phyloP scores from a whole-genome alignment of 768 basidiomycete genomes.

The Suillus fuscotomentosus region DNA sequence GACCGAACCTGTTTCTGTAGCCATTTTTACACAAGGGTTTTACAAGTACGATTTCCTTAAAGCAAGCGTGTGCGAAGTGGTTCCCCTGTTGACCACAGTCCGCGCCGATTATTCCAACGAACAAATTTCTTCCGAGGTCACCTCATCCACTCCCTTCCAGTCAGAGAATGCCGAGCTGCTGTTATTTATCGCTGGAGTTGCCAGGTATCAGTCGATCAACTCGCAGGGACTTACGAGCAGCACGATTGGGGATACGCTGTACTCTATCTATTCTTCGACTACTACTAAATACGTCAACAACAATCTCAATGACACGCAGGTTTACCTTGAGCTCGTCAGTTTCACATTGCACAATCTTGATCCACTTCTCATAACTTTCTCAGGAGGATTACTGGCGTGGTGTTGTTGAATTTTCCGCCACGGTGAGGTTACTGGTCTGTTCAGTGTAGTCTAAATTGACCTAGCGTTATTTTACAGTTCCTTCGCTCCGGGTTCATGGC shows the following conservation, averaged over 20 bases:
- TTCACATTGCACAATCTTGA: background rate
- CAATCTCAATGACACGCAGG: background rate
- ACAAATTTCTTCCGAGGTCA: background rate
- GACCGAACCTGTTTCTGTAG: background rate
- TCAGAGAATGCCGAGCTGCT: conserved; percentile 7
- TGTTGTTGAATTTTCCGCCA: conserved; percentile 8
- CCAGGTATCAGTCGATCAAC: background rate
- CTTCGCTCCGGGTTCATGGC: conserved; percentile 8
- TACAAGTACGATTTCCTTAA: conserved; percentile 10
- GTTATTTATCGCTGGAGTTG: conserved; percentile 12
- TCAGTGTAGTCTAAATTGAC: background rate
- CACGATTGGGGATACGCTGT: background rate
- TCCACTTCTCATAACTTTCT: background rate
- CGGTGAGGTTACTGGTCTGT: background rate
- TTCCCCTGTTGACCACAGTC: background rate
- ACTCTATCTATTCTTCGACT: background rate
- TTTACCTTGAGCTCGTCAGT: background rate
- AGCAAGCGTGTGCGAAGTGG: conserved; percentile 5
- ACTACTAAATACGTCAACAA: background rate
- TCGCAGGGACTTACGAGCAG: background rate
- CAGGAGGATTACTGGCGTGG: conserved; percentile 5
- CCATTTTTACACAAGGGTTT: conserved; percentile 2
- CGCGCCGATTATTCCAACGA: background rate
- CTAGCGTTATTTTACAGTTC: background rate
- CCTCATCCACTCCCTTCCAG: background rate